Evolutionary conservation across 176 grass and related monocot species (phyloP).

Genomic region (Carex scoparia): DNA sequence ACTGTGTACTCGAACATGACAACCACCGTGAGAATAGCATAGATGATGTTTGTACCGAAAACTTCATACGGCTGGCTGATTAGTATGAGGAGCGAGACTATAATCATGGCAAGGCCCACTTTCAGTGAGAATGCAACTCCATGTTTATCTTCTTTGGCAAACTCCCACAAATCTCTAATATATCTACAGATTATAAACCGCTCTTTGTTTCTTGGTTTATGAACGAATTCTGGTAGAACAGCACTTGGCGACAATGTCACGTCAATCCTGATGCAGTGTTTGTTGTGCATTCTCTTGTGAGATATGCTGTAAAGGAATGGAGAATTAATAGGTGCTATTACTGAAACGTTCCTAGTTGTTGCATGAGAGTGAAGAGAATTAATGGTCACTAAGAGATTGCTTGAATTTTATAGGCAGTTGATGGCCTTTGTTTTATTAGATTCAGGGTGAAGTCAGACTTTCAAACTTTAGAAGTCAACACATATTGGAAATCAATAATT

Average conservation of each 20-base stretch:
- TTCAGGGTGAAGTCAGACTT: too few relatives aligned
- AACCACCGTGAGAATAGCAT: constrained; percentile 50
- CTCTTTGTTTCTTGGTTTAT: background rate
- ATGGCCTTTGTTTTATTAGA: background rate
- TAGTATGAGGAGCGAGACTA: constrained; percentile 42
- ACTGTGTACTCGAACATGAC: constrained; percentile 76
- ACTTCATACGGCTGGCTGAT: constrained; percentile 33
- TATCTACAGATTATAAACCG: background rate
- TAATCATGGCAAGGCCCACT: constrained; percentile 46
- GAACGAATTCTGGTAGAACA: constrained; percentile 30
- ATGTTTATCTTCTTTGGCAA: constrained; percentile 38
- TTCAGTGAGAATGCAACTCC: constrained; percentile 47
- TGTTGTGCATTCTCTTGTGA: constrained; percentile 32
- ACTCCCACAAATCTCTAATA: constrained; percentile 26
- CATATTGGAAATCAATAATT: too few relatives aligned
- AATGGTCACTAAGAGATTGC: background rate
- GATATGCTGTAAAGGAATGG: background rate
- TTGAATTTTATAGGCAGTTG: constrained; percentile 4
- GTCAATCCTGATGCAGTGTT: constrained; percentile 21
- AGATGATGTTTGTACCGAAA: constrained; percentile 49
- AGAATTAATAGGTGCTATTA: too few relatives aligned
- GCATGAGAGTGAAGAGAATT: background rate
- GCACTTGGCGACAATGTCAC: constrained; percentile 45
- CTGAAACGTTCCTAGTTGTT: too few relatives aligned
- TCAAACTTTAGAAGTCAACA: too few relatives aligned